Percentiles rank a stretch among this genome's conserved stretches.
These are phyloP conservation scores for Lepiota brunneoincarnata DNA, from an alignment of 768 basidiomycete species.

Conservation along the genomic window DNA sequence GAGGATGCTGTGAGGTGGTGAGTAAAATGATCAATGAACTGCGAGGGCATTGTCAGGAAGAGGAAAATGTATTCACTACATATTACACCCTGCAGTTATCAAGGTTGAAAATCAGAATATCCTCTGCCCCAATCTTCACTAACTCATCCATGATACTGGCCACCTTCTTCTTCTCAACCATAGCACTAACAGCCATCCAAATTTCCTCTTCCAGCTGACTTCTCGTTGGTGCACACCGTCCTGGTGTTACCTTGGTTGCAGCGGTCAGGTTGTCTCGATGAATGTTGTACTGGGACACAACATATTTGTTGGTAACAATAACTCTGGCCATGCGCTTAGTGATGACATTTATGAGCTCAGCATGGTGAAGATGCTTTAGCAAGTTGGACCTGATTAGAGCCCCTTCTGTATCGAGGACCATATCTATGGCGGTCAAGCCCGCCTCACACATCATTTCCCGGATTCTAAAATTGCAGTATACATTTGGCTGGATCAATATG, in stretches of 20 bases:
- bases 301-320: constrained; percentile 81
- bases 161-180: constrained; percentile 82
- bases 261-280: constrained; percentile 55
- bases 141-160: constrained; percentile 90
- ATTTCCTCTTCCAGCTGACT: constrained; percentile 75
- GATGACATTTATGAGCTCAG: constrained; percentile 72
- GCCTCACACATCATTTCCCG: constrained; percentile 99
- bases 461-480: constrained; percentile 59
- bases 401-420: constrained; percentile 79
- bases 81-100: constrained; percentile 89
- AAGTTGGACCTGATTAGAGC: constrained; percentile 83
- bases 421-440: constrained; percentile 90
- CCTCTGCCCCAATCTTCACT: constrained; percentile 80
- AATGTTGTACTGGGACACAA: constrained; percentile 92
- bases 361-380: constrained; percentile 60
- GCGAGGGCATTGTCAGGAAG: constrained; percentile 28
- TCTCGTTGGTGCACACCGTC: constrained; percentile 85
- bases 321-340: constrained; percentile 90
- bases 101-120: constrained; percentile 85
- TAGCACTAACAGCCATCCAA: constrained; percentile 91
- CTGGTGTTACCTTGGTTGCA: constrained; percentile 79
- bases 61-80: neutral
- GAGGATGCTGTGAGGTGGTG: constrained; percentile 26
- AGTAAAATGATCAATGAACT: constrained; percentile 38
- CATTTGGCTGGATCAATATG: neutral